phyloP scores from a whole-genome alignment of 2,329 filamentous ascomycete genomes.

The Onygenales sp. region DNA sequence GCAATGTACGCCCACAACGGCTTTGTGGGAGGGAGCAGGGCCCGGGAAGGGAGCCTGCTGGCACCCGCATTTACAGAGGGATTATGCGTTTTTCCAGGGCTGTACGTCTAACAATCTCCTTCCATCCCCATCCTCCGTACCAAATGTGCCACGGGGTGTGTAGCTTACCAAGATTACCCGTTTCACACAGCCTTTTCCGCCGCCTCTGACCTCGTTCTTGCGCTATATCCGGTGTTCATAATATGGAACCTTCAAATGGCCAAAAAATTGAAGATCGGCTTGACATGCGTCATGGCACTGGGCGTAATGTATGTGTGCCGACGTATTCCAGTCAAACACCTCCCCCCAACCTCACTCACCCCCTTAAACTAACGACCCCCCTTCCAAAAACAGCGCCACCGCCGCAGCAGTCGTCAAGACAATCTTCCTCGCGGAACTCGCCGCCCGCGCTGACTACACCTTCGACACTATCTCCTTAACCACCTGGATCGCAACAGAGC shows the following conservation, averaged over 20 bases:
- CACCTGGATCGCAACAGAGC: slow-evolving; percentile 6
- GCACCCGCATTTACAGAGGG: slow-evolving; percentile 3
- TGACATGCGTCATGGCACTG: slow-evolving; percentile 5
- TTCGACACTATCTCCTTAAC: slow-evolving; percentile 5
- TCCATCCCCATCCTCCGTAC: not conserved
- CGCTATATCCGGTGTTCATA: slow-evolving; percentile 10
- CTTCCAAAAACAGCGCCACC: slow-evolving; percentile 2
- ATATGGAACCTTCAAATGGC: slow-evolving; percentile 8
- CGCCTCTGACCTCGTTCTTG: slow-evolving; percentile 8
- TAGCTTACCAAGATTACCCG: not conserved
- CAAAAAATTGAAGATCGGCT: slow-evolving; percentile 4
- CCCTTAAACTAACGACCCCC: too few relatives aligned
- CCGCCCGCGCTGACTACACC: slow-evolving; percentile 6
- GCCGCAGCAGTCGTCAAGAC: slow-evolving; percentile 7
- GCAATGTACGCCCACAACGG: slow-evolving; percentile 5
- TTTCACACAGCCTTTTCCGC: slow-evolving; percentile 7
- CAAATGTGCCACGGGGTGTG: not conserved
- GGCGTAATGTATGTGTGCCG: slow-evolving; percentile 7
- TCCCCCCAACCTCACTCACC: too few relatives aligned
- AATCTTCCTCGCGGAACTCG: slow-evolving; percentile 4
- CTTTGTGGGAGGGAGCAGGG: slow-evolving; percentile 3
- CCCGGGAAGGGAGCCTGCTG: slow-evolving; percentile 5
- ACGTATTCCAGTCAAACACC: not conserved
- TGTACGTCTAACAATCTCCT: not conserved
- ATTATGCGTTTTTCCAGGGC: slow-evolving; percentile 9